A percentile compares a stretch with the other conserved stretches of the same genome.
Evolutionary conservation across 139 green algal genomes (phyloP).

Genomic region (Trebouxia sp.): DNA sequence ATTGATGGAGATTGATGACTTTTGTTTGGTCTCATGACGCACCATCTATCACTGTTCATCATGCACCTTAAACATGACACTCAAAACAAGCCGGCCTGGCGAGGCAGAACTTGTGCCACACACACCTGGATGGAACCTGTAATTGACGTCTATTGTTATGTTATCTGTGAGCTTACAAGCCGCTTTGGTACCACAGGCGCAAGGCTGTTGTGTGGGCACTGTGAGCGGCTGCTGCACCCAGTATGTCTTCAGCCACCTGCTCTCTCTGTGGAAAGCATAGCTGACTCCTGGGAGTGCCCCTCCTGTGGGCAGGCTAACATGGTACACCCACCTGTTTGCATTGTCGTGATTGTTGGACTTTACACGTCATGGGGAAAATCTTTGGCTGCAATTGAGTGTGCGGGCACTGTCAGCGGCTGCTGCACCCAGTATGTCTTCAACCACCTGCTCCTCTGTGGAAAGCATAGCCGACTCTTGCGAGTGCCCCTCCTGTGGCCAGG

Average conservation of each 20-base stretch:
- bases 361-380: too few species aligned
- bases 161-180: background rate
- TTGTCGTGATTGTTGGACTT: too few species aligned
- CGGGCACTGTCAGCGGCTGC: slow-evolving; percentile 34
- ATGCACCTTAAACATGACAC: too few species aligned
- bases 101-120: too few species aligned
- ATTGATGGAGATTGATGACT: too few species aligned
- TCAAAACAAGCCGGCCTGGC: too few species aligned
- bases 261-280: slow-evolving; percentile 40
- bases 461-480: slow-evolving; percentile 43
- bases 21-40: too few species aligned
- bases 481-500: slow-evolving; percentile 46
- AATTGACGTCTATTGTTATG: too few species aligned
- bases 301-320: slow-evolving; percentile 41
- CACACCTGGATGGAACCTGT: too few species aligned
- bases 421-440: slow-evolving; percentile 68
- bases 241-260: slow-evolving; percentile 61
- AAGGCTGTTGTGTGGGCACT: slow-evolving; percentile 33
- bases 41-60: too few species aligned
- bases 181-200: slow-evolving; percentile 25
- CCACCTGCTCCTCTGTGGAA: slow-evolving; percentile 33
- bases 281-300: slow-evolving; percentile 46
- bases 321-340: too few species aligned
- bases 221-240: slow-evolving; percentile 53
- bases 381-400: too few species aligned